Evolutionary conservation across 2,329 filamentous ascomycete species (phyloP), one percentile per base, ranked within the genome.

Genomic region (Grosmannia huntii): DNA sequence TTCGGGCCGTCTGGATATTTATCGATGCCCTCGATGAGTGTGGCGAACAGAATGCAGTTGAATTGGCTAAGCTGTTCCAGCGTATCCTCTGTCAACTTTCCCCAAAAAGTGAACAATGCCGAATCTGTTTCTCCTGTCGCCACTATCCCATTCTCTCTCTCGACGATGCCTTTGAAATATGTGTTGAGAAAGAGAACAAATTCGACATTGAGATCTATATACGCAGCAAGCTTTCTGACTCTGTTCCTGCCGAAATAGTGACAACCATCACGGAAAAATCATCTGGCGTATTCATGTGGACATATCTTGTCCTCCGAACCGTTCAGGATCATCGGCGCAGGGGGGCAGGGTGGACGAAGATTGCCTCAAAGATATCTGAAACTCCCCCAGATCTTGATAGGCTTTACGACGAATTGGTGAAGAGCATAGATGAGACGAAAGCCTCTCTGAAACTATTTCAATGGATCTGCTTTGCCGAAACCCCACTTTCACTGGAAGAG

Each of bases 1-100:
- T 21, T 9, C 63, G 41, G 0, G 48, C 62, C 5, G 53, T 71
- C 6, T 64, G 60, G 56, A 19, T 72, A 1, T 69, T 71, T 38
- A 53, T 72, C 27, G 71, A 72, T 28, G 71, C 70, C 0, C 55
- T 73, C 1, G 69, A 73, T 57, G 70, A 73, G 57, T 65, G 64
- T 41, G 69, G 68, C 7, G 33, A 68, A 57, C 38, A 64, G 0
- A 57, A 53, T 38, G 69, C 68, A 1, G 44, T 60, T 1, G 2
- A 60, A 0, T 53, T 71, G 1, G 57, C 64, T 4, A 16, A 57
- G 0, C 44, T 56, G 0, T 65, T 71, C 16, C 27, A 27, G 5
- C 12, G n/a, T 41, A 23, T 14, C n/a, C 25, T 36, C 25, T 2
- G 14, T 5, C 50, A 62, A 64, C 25, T 61, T 57, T 21, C 41